Base-by-base conservation (phyloP, 805 yeast genomes). In the Kodamaea leandrae region DNA sequence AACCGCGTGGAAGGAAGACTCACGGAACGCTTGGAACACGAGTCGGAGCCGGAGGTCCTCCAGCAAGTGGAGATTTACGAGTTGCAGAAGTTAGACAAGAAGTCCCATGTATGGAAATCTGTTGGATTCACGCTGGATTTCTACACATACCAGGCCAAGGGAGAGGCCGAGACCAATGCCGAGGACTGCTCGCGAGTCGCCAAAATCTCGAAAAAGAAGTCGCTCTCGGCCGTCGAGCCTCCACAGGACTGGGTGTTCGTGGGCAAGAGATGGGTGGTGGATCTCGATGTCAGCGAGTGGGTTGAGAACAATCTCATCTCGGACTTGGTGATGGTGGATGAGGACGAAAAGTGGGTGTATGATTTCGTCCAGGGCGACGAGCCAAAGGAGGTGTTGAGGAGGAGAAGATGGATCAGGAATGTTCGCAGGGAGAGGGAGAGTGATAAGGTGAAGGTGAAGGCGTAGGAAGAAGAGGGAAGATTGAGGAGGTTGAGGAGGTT, bases 301-400 rank as follows among this genome's bases (percentile, higher is more conserved):
- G 86, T 82, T 6, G 60, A 61, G 33, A 54, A 61, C 2, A 72
- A 77, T 39, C 63, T 75, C 37, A 61, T 83, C 10, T 44, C 52
- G 20, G 82, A 76, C 42, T 60, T 77, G 33, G 78, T 83, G 12
- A 71, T 68, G 15, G 68, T 85, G 15, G 95, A 87, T 61, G 66
- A 76, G 20, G 89, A 80, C 42, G 85, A 83, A 29, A 87, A 87
- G 59, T 87, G 96, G 96, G 91, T 86, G 14, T 87, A 87, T 57
- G 96, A 87, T 58, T 55, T 35, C 28, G 42, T 35, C 24, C 34
- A 27, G 4, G 41, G 42, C 3, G 33, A 20, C 37, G 38, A 17
- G 20, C 20, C 36, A 4, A 28, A 27, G 28, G 36, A 38, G 26
- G 18, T 29, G 17, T 32, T 18, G 33, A 34, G 46, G 33, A 35